These are phyloP conservation scores for Cardamine resedifolia DNA, from an alignment of 345 rosid species.

Conservation along the genomic window DNA sequence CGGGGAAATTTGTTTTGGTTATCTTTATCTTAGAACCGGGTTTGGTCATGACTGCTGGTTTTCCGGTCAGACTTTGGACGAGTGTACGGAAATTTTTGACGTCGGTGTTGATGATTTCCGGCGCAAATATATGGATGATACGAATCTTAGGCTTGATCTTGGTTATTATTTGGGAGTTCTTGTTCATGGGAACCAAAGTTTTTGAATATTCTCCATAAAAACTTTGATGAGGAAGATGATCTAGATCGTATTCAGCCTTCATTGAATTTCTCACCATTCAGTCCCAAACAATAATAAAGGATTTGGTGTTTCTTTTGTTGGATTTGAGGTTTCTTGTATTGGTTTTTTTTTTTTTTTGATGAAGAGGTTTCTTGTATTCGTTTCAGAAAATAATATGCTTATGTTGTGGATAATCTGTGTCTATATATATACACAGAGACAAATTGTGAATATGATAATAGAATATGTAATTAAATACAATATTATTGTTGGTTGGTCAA, in stretches of 20 bases:
- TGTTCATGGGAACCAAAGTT: constrained; percentile 43
- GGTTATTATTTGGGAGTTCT: constrained; percentile 50
- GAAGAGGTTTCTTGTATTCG: constrained; percentile 1
- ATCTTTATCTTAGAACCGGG: constrained; percentile 19
- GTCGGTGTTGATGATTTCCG: constrained; percentile 93
- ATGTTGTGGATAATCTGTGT: constrained; percentile 26
- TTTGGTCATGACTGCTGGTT: constrained; percentile 50
- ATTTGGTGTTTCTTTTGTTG: neutral
- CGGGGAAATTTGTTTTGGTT: neutral
- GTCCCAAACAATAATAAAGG: neutral
- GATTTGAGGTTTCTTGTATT: constrained; percentile 16
- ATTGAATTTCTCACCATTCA: constrained; percentile 32
- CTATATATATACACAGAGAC: constrained; percentile 16
- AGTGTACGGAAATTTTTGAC: constrained; percentile 76
- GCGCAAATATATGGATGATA: constrained; percentile 83
- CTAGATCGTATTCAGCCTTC: constrained; percentile 26
- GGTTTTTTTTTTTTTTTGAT: neutral
- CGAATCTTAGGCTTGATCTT: constrained; percentile 77
- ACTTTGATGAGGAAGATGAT: constrained; percentile 27
- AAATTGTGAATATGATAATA: constrained; percentile 8
- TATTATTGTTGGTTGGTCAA: constrained; percentile 25
- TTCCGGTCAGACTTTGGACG: constrained; percentile 89
- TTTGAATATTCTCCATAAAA: constrained; percentile 28
- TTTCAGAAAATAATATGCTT: constrained; percentile 13
- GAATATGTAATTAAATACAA: constrained; percentile 18